These are phyloP conservation scores for Selenicereus undatus DNA, from an alignment of 148 eudicot genomes.

Conservation along the genomic window DNA sequence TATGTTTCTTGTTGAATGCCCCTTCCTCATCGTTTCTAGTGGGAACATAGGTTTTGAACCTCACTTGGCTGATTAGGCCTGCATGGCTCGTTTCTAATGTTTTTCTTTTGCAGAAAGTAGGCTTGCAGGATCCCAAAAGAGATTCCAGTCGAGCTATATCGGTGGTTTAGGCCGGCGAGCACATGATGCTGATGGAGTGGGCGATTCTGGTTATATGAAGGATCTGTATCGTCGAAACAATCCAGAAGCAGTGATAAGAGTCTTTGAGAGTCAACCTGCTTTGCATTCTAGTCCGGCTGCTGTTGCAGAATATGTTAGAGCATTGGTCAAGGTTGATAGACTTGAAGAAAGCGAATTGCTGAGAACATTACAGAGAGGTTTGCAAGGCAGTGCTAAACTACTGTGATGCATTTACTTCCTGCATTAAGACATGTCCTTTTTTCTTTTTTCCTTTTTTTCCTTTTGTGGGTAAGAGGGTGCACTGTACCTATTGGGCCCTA, in stretches of 20 bases:
- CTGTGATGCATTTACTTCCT: conserved; percentile 4
- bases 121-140: conserved; percentile 8
- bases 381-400: background rate
- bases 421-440: too few species aligned
- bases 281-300: conserved; percentile 72
- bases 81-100: background rate
- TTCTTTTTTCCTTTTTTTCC: too few species aligned
- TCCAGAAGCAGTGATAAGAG: conserved; percentile 84
- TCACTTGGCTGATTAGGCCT: background rate
- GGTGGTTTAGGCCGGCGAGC: conserved; percentile 66
- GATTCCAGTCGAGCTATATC: conserved; percentile 13
- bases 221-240: conserved; percentile 68
- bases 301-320: conserved; percentile 83
- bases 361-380: conserved; percentile 85
- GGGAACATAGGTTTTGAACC: background rate
- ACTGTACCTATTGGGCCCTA: background rate
- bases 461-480: background rate
- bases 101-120: conserved; percentile 43
- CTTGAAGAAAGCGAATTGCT: conserved; percentile 81
- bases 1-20: background rate
- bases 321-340: conserved; percentile 78
- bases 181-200: conserved; percentile 50
- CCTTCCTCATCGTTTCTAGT: background rate
- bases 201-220: conserved; percentile 49
- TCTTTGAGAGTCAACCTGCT: conserved; percentile 78